A percentile compares a stretch with the other conserved stretches of the same genome.
Conservation (phyloP, 2,329 filamentous ascomycete genomes). For the Ilyonectria sp. region DNA sequence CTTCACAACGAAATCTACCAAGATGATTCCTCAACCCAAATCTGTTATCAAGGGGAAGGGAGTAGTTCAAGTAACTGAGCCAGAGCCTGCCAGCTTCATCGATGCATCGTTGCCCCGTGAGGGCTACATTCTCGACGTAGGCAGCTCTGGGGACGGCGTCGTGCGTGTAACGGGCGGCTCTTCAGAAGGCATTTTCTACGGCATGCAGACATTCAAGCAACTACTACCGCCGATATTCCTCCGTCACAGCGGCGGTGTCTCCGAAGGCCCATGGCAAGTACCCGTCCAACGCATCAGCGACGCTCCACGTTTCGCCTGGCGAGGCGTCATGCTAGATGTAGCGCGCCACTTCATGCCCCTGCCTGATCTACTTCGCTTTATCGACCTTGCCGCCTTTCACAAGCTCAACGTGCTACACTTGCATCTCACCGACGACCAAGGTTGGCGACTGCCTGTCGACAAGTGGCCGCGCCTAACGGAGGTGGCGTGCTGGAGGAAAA, state of each 20-base stretch:
- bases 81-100: slow-evolving; percentile 5
- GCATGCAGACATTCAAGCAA: slow-evolving; percentile 33
- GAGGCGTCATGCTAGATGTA: slow-evolving; percentile 40
- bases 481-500: slow-evolving; percentile 32
- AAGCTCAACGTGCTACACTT: slow-evolving; percentile 36
- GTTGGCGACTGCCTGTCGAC: slow-evolving; percentile 34
- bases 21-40: slow-evolving; percentile 24
- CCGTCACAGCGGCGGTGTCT: slow-evolving; percentile 4
- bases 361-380: slow-evolving; percentile 36
- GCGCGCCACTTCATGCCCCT: slow-evolving; percentile 41
- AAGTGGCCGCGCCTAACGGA: slow-evolving; percentile 31
- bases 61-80: slow-evolving; percentile 1
- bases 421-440: slow-evolving; percentile 39
- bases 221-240: slow-evolving; percentile 27
- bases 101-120: slow-evolving; percentile 18
- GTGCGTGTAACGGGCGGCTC: slow-evolving; percentile 21
- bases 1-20: not conserved
- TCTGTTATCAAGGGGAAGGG: not conserved
- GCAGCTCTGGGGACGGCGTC: not conserved
- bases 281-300: slow-evolving; percentile 29
- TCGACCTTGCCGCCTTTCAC: slow-evolving; percentile 34
- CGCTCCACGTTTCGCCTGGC: slow-evolving; percentile 35
- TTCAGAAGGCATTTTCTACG: slow-evolving; percentile 30
- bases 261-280: slow-evolving; percentile 29
- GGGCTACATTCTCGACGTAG: slow-evolving; percentile 23